Evolutionary conservation across 768 basidiomycete species (phyloP), one percentile per base, ranked within the genome.

Genomic region (Lactarius quietus): DNA sequence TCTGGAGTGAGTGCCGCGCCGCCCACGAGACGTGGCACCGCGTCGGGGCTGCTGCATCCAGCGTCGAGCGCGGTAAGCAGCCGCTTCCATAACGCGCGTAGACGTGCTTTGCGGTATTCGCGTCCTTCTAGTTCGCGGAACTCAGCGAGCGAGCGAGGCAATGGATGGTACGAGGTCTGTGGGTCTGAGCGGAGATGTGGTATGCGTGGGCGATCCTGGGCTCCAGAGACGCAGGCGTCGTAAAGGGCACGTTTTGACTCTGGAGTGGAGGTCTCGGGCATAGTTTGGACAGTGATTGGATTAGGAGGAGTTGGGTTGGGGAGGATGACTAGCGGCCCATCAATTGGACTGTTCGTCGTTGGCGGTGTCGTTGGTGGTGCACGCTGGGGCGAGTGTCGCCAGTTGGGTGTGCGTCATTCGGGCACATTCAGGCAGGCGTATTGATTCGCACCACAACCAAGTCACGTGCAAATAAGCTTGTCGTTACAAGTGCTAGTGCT

Each of bases 61-160:
- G 71, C 71, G 57, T 70, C 72, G 56, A 76, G 71, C 63, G 60
- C 60, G 6, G 67, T 72, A 43, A 81, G 78, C 39, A 93, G 80
- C 58, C 80, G 81, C 60, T 79, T 77, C 88, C 90, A 93, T 35
- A 93, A 74, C 54, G 81, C 81, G 61, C 81, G 80, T 59, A 92
- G 74, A 57, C 85, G 82, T 57, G 78, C 78, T 73, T 88, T 86
- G 41, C 91, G 79, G 67, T 79, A 77, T 66, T 83, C 84, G 68
- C 78, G 76, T 39, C 89, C 88, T 76, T 95, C 92, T 41, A 75
- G 77, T 61, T 78, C 77, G 61, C 82, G 84, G 71, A 89, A 93
- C 66, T 87, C 88, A 41, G 78, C 74, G 54, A 95, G 81, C 55
- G 81, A 83, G 67, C 75, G 80, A 69, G 74, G 86, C 70, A 73